These are phyloP conservation scores for Geranomyces michiganensis DNA, from an alignment of 192 early-diverging fungal genomes.

Conservation along the genomic window DNA sequence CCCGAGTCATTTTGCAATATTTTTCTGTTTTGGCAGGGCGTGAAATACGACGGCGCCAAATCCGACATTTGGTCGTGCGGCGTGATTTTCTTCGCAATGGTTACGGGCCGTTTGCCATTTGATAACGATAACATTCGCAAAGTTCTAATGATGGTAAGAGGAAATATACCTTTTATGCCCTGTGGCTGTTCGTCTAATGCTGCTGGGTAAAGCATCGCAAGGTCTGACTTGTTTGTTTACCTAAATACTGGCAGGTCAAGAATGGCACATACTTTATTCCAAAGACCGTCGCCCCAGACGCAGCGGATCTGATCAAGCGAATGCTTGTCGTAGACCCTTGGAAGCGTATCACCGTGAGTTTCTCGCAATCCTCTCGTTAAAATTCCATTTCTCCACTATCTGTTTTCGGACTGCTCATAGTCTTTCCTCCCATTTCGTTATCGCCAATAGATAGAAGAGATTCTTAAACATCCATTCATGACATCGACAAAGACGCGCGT, in stretches of 20 bases:
- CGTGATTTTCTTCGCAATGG: constrained; percentile 72
- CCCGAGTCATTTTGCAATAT: too few species aligned
- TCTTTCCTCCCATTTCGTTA: not conserved
- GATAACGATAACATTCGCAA: constrained; percentile 73
- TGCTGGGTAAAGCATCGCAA: too few species aligned
- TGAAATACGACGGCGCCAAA: constrained; percentile 64
- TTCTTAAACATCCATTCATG: constrained; percentile 68
- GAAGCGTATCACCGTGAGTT: constrained; percentile 52
- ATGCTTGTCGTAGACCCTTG: constrained; percentile 92
- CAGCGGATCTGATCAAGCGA: constrained; percentile 76
- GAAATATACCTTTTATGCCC: not conserved
- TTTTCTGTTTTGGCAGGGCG: constrained; percentile 42
- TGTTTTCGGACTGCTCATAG: not conserved
- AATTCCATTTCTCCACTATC: not conserved
- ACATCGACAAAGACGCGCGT: constrained; percentile 32
- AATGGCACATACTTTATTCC: constrained; percentile 70
- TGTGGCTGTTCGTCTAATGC: too few species aligned
- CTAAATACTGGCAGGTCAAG: constrained; percentile 66
- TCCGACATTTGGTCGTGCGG: constrained; percentile 79
- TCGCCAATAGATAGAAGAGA: constrained; percentile 9
- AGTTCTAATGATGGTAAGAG: constrained; percentile 61
- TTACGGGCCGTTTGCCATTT: constrained; percentile 74
- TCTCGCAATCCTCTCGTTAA: too few species aligned
- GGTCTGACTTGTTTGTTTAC: too few species aligned
- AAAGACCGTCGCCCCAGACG: constrained; percentile 75